Percentiles rank a stretch among this genome's conserved stretches.
Evolutionary conservation across 176 grass and related monocot species (phyloP).

Genomic region (Oryza brachyantha): DNA sequence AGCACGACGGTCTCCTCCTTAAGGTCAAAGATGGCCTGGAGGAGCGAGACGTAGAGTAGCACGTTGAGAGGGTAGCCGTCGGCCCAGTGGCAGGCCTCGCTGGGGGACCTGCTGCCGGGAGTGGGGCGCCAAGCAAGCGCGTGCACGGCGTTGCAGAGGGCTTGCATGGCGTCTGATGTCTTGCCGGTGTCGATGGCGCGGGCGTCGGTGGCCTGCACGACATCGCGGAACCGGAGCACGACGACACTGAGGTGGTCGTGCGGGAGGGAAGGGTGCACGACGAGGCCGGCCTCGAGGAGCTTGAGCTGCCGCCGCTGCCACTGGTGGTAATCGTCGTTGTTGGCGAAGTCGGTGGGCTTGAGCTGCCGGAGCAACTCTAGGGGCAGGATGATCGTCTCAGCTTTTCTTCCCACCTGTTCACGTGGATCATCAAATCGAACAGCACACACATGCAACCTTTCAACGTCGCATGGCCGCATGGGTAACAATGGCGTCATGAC

Average conservation of each 20-base stretch:
- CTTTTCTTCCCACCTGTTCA: slow-evolving; percentile 50
- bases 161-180: slow-evolving; percentile 63
- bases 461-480: not conserved
- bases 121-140: slow-evolving; percentile 52
- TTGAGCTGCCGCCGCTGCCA: slow-evolving; percentile 84
- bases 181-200: slow-evolving; percentile 85
- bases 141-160: slow-evolving; percentile 57
- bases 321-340: slow-evolving; percentile 69
- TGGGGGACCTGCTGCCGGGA: not conserved
- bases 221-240: slow-evolving; percentile 45
- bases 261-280: slow-evolving; percentile 48
- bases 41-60: slow-evolving; percentile 75
- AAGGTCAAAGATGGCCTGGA: slow-evolving; percentile 67
- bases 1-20: slow-evolving; percentile 73
- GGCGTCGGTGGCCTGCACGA: slow-evolving; percentile 33
- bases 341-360: slow-evolving; percentile 69
- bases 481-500: not conserved
- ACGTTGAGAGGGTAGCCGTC: slow-evolving; percentile 82
- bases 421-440: not conserved
- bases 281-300: slow-evolving; percentile 69
- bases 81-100: slow-evolving; percentile 74
- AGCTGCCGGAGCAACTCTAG: slow-evolving; percentile 91
- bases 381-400: slow-evolving; percentile 76
- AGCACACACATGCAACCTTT: not conserved
- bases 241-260: slow-evolving; percentile 42